These are phyloP conservation scores for Apiotrichum gracile DNA, from an alignment of 1,284 basidiomycete species.

Conservation along the genomic window DNA sequence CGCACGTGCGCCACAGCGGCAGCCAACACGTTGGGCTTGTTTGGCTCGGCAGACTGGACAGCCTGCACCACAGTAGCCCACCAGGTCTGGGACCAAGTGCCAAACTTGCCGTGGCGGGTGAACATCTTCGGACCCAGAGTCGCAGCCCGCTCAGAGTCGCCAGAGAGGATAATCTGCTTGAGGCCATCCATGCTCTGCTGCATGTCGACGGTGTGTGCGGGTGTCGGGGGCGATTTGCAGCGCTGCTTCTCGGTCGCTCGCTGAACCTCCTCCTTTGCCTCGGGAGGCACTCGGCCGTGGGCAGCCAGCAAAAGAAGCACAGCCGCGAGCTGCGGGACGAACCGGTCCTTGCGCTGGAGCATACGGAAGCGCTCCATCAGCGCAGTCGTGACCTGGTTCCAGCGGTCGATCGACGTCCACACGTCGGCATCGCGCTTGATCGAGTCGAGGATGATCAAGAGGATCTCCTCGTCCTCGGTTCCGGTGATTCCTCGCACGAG, in stretches of 20 bases:
- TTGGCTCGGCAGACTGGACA: conserved; percentile 14
- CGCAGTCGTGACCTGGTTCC: conserved; percentile 32
- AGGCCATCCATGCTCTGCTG: conserved; percentile 27
- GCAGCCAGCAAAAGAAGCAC: conserved; percentile 26
- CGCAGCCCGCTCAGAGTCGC: conserved; percentile 16
- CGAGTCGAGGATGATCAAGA: conserved; percentile 35
- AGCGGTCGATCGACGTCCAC: conserved; percentile 44
- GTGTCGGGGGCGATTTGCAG: conserved; percentile 8
- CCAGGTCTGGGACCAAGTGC: conserved; percentile 27
- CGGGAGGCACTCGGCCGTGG: conserved; percentile 26
- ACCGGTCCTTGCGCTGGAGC: conserved; percentile 22
- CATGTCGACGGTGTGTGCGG: conserved; percentile 17
- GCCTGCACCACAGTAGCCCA: conserved; percentile 29
- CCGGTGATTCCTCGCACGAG: conserved; percentile 32
- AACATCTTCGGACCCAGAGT: conserved; percentile 27
- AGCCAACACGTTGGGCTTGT: conserved; percentile 11
- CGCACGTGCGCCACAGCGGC: conserved; percentile 21
- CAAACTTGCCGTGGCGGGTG: conserved; percentile 30
- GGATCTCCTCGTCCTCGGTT: conserved; percentile 34
- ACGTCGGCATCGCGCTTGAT: conserved; percentile 37
- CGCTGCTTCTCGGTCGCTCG: conserved; percentile 16
- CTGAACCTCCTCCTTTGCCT: conserved; percentile 30
- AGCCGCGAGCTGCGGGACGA: conserved; percentile 22
- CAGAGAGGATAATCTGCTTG: conserved; percentile 18
- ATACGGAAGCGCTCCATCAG: conserved; percentile 33